phyloP scores from a whole-genome alignment of 1,284 basidiomycete species.

The Melanopsichium pennsylvanicum region DNA sequence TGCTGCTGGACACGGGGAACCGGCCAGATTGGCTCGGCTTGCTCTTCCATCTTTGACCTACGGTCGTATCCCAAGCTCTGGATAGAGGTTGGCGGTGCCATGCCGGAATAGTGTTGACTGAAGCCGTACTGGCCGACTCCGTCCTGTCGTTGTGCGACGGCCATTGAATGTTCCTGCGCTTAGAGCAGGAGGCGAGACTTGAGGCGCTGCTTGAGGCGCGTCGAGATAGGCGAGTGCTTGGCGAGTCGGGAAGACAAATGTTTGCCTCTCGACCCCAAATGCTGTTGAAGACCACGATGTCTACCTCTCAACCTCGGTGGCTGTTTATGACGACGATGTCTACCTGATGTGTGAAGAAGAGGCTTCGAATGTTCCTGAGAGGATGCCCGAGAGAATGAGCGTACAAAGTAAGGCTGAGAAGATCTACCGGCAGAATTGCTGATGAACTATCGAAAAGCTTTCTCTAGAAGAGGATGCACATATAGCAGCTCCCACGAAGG shows the following conservation, averaged over 20 bases:
- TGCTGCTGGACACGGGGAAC: slow-evolving; percentile 23
- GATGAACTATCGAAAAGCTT: no score
- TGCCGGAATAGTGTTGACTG: slow-evolving; percentile 19
- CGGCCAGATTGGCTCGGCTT: slow-evolving; percentile 28
- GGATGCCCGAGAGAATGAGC: no score
- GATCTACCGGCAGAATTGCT: no score
- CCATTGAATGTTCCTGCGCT: slow-evolving; percentile 39
- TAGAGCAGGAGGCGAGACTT: slow-evolving; percentile 7
- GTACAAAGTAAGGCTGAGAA: no score
- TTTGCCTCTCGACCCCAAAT: no score
- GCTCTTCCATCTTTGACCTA: slow-evolving; percentile 11
- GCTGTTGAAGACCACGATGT: no score
- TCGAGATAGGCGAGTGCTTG: not conserved
- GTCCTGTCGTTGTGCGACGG: slow-evolving; percentile 40
- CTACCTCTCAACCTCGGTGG: no score
- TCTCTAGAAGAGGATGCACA: no score
- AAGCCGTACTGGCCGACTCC: slow-evolving; percentile 45
- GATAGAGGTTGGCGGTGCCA: slow-evolving; percentile 25
- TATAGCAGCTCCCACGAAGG: slow-evolving; percentile 6
- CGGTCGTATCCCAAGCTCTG: slow-evolving; percentile 24
- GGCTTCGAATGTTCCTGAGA: no score
- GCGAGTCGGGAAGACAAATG: no score
- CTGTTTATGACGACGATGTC: no score
- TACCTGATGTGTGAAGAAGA: no score
- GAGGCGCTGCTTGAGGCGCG: not conserved